phyloP scores from a whole-genome alignment of 257 asterid species.

The Gentiana straminea region DNA sequence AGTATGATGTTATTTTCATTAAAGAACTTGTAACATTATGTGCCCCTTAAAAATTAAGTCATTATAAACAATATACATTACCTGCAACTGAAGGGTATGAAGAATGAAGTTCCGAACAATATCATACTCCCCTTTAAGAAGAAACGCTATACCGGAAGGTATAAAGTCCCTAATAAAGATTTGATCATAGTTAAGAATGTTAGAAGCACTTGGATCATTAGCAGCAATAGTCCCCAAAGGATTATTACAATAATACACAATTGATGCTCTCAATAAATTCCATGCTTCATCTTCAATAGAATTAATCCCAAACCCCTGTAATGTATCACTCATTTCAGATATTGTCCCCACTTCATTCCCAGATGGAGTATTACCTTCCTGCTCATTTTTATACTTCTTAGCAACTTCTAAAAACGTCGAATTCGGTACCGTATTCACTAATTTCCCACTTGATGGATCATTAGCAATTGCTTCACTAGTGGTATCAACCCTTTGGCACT shows the following conservation, averaged over 20 bases:
- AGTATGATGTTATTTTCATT: too few relatives aligned
- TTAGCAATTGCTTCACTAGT: conserved; percentile 25
- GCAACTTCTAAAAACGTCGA: too few relatives aligned
- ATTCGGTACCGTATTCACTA: too few relatives aligned
- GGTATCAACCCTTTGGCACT: conserved; percentile 41
- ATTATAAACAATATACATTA: conserved; percentile 7
- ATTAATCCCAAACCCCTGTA: conserved; percentile 2
- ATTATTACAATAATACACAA: conserved; percentile 1
- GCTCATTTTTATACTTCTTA: too few relatives aligned
- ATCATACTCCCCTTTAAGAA: conserved; percentile 40
- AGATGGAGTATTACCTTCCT: neutral
- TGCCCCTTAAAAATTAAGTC: too few relatives aligned
- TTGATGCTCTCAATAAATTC: conserved; percentile 55
- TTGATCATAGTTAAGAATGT: conserved; percentile 69
- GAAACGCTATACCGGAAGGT: too few relatives aligned
- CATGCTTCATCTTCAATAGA: conserved; percentile 80
- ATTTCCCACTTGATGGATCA: conserved; percentile 6
- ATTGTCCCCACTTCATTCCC: conserved; percentile 22
- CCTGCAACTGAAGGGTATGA: conserved; percentile 90
- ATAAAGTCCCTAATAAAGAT: conserved; percentile 1
- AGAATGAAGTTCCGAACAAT: conserved; percentile 69
- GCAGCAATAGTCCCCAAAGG: conserved; percentile 33
- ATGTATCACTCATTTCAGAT: conserved; percentile 14
- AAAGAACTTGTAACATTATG: too few relatives aligned
- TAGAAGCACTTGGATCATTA: conserved; percentile 65